phyloP scores from a whole-genome alignment of 2,329 filamentous ascomycete species.

The Metarhizium anisopliae region DNA sequence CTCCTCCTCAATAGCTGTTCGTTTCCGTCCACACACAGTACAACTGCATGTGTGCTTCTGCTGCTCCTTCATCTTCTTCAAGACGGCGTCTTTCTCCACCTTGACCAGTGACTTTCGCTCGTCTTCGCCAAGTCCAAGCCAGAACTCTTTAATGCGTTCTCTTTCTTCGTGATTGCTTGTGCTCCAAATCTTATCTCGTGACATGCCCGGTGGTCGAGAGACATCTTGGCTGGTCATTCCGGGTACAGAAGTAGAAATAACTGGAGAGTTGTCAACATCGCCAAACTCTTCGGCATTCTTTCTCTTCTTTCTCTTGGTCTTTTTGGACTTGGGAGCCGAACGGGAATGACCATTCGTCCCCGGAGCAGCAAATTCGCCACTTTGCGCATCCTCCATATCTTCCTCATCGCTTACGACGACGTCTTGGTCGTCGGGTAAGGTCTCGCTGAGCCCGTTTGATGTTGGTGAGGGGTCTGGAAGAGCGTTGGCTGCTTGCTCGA shows the following conservation, averaged over 20 bases:
- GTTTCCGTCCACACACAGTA: slow-evolving; percentile 91
- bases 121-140: slow-evolving; percentile 87
- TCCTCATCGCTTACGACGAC: slow-evolving; percentile 47
- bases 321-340: slow-evolving; percentile 38
- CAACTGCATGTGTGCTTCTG: slow-evolving; percentile 99
- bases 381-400: slow-evolving; percentile 32
- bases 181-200: slow-evolving; percentile 92
- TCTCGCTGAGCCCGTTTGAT: slow-evolving; percentile 12
- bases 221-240: slow-evolving; percentile 18
- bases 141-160: slow-evolving; percentile 96
- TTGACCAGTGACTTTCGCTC: slow-evolving; percentile 93
- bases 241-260: background rate
- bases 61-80: slow-evolving; percentile 99
- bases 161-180: slow-evolving; percentile 90
- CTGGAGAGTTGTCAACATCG: slow-evolving; percentile 9
- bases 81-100: slow-evolving; percentile 94
- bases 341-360: slow-evolving; percentile 20
- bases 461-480: slow-evolving; percentile 26
- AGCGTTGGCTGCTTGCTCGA: slow-evolving; percentile 31
- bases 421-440: slow-evolving; percentile 33
- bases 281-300: slow-evolving; percentile 26
- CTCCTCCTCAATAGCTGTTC: slow-evolving; percentile 95
- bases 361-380: slow-evolving; percentile 17
- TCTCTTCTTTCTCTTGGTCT: slow-evolving; percentile 64
- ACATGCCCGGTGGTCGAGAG: slow-evolving; percentile 35